Evolutionary conservation across 2,329 filamentous ascomycete genomes (phyloP).

Genomic region (Penicillium sp.): DNA sequence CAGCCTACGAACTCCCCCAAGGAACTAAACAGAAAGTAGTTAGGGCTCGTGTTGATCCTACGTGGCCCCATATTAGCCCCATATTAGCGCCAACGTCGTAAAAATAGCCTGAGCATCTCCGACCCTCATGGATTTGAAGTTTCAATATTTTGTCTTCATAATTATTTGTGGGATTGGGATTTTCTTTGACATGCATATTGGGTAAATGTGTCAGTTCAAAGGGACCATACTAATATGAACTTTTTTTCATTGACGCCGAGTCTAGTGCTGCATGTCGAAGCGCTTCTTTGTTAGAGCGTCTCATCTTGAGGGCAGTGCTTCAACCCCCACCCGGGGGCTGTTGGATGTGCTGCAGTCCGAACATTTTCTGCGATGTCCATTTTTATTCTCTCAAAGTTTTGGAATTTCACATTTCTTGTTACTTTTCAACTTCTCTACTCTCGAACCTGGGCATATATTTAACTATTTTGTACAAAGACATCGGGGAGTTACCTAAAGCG

Average conservation of each 20-base stretch:
- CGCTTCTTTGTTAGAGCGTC: constrained; percentile 7
- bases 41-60: constrained; percentile 6
- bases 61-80: constrained; percentile 10
- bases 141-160: neutral
- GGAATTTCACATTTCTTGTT: neutral
- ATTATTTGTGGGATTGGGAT: neutral
- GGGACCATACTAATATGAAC: neutral
- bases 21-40: constrained; percentile 2
- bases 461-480: neutral
- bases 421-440: neutral
- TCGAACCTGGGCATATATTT: neutral
- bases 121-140: neutral
- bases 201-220: neutral
- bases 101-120: constrained; percentile 6
- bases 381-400: neutral
- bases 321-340: neutral
- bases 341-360: neutral
- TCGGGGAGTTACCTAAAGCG: neutral
- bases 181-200: neutral
- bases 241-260: neutral
- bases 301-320: constrained; percentile 7
- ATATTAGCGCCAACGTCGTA: constrained; percentile 1
- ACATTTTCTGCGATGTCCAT: neutral
- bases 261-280: neutral
- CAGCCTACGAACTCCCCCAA: neutral